Evolutionary conservation across 1,284 basidiomycete species (phyloP).

Genomic region (Cystobasidium sp.): DNA sequence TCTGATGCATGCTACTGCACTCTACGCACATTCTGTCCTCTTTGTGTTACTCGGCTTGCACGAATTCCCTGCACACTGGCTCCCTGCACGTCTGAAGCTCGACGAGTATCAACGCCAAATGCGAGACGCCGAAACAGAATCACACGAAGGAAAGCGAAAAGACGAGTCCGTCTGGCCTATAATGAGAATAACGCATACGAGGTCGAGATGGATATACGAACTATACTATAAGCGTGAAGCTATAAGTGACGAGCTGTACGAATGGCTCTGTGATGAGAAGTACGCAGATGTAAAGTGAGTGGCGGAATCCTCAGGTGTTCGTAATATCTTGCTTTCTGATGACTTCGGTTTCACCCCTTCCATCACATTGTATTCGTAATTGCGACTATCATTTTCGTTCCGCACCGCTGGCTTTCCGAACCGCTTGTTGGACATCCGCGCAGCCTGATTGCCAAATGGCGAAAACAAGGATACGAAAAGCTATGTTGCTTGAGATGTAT

Average conservation of each 20-base stretch:
- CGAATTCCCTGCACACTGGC: neutral
- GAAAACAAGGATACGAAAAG: constrained; percentile 98
- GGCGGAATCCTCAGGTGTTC: too few species aligned
- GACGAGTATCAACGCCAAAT: constrained; percentile 54
- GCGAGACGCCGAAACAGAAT: constrained; percentile 93
- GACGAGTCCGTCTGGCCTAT: constrained; percentile 98
- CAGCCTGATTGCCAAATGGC: constrained; percentile 99
- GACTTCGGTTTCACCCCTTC: too few species aligned
- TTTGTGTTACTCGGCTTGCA: too few species aligned
- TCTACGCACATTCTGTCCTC: too few species aligned
- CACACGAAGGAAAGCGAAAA: constrained; percentile 96
- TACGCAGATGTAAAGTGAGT: constrained; percentile 96
- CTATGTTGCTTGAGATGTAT: constrained; percentile 97
- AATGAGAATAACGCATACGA: constrained; percentile 94
- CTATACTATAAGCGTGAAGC: constrained; percentile 98
- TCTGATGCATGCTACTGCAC: too few species aligned
- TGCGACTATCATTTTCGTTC: too few species aligned
- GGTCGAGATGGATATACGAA: constrained; percentile 94
- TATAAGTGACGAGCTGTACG: constrained; percentile 89
- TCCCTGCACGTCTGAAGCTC: constrained; percentile 7
- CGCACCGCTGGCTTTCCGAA: too few species aligned
- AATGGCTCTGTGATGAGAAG: constrained; percentile 96
- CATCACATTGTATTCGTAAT: too few species aligned
- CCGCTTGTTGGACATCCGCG: neutral
- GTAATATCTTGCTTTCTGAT: too few species aligned